Conservation (phyloP, 768 basidiomycete species). For the Boletus rufocinnamomeus region DNA sequence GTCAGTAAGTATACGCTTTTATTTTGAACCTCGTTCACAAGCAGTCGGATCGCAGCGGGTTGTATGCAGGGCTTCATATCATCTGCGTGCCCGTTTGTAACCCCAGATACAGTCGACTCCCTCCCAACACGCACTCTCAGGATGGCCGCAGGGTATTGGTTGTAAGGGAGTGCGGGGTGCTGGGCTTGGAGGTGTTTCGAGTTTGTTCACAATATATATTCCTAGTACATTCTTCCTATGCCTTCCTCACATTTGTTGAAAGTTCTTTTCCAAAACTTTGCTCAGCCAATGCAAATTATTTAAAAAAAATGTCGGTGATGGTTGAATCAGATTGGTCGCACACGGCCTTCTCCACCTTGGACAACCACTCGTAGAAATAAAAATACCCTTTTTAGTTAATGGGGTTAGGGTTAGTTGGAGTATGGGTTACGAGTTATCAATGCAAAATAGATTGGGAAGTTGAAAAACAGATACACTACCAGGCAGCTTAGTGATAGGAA, state of each 20-base stretch:
- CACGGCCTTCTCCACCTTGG: no score
- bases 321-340: no score
- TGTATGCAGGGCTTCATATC: neutral
- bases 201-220: no score
- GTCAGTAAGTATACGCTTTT: neutral
- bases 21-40: neutral
- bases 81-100: neutral
- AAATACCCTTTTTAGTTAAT: neutral
- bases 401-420: neutral
- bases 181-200: neutral
- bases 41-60: neutral
- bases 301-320: no score
- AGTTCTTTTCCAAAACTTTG: no score
- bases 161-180: neutral
- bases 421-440: neutral
- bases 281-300: neutral
- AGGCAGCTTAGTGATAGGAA: no score
- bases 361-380: neutral
- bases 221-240: neutral
- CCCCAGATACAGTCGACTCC: neutral
- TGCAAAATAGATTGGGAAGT: neutral
- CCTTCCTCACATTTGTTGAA: no score
- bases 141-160: neutral
- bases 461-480: neutral
- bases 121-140: neutral